phyloP scores from a whole-genome alignment of 345 rosid species.

The Citrus sp. region DNA sequence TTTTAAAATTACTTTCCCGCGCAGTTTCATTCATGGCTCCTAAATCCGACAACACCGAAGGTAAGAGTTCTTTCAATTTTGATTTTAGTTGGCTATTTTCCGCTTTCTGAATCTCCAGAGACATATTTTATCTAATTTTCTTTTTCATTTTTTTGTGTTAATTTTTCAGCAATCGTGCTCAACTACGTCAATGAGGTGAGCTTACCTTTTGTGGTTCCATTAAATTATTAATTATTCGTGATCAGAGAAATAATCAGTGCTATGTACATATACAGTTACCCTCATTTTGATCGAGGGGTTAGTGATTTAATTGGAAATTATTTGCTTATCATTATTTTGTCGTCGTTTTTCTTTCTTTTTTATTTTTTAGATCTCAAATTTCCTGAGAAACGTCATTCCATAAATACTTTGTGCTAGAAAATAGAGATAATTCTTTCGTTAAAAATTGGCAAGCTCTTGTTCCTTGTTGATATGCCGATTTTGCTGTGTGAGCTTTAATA shows the following conservation, averaged over 20 bases:
- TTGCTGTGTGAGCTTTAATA: not conserved
- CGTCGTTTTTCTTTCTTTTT: not conserved
- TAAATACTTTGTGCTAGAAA: too few species aligned
- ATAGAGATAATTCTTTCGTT: too few species aligned
- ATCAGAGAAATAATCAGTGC: not conserved
- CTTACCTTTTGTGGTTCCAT: not conserved
- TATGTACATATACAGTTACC: not conserved
- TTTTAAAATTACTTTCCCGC: slow-evolving; percentile 49
- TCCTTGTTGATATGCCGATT: not conserved
- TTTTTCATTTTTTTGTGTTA: slow-evolving; percentile 3
- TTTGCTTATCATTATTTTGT: not conserved
- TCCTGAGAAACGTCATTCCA: not conserved
- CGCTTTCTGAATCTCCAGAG: not conserved
- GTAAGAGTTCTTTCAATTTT: slow-evolving; percentile 25
- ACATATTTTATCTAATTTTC: not conserved
- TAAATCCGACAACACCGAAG: slow-evolving; percentile 68
- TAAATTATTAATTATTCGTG: not conserved
- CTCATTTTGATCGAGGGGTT: not conserved
- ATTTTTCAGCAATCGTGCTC: slow-evolving; percentile 78
- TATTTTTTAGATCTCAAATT: not conserved
- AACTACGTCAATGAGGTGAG: slow-evolving; percentile 85
- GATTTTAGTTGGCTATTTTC: not conserved
- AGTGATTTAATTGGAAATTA: not conserved
- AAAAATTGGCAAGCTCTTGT: too few species aligned
- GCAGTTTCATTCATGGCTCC: slow-evolving; percentile 65